A percentile compares a stretch with the other conserved stretches of the same genome.
Evolutionary conservation across 768 basidiomycete species (phyloP).

Genomic region (Cystobasidium onofrii): DNA sequence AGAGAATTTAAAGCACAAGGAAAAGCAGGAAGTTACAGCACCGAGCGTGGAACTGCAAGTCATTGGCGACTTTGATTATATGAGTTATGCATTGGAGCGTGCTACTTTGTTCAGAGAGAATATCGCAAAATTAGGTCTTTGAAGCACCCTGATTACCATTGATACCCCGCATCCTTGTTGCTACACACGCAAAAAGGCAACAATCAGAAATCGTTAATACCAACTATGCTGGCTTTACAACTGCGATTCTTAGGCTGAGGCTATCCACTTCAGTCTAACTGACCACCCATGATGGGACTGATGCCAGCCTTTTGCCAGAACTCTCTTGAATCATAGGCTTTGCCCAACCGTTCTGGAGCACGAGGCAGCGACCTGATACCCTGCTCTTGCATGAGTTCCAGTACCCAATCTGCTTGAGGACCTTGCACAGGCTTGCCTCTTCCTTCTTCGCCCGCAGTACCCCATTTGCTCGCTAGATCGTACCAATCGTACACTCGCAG

Average conservation of each 20-base stretch:
- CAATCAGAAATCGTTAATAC: too few species aligned
- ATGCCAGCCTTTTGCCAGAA: constrained; percentile 51
- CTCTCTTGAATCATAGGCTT: constrained; percentile 56
- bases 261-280: background rate
- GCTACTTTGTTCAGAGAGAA: constrained; percentile 48
- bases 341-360: constrained; percentile 50
- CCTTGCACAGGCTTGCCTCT: constrained; percentile 39
- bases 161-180: background rate
- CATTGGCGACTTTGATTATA: constrained; percentile 70
- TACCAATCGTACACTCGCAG: constrained; percentile 56
- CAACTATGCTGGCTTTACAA: too few species aligned
- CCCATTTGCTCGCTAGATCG: constrained; percentile 59
- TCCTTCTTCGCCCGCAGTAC: constrained; percentile 36
- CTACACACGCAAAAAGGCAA: background rate
- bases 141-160: background rate
- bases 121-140: constrained; percentile 44
- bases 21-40: constrained; percentile 47
- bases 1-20: constrained; percentile 39
- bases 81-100: constrained; percentile 60
- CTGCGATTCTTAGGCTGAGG: too few species aligned
- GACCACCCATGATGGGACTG: constrained; percentile 36
- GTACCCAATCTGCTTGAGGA: constrained; percentile 54
- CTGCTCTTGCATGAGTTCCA: constrained; percentile 55
- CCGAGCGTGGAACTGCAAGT: constrained; percentile 15
- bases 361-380: constrained; percentile 54